Conservation (phyloP, 2,329 filamentous ascomycete species). For the Trichoderma gracile region DNA sequence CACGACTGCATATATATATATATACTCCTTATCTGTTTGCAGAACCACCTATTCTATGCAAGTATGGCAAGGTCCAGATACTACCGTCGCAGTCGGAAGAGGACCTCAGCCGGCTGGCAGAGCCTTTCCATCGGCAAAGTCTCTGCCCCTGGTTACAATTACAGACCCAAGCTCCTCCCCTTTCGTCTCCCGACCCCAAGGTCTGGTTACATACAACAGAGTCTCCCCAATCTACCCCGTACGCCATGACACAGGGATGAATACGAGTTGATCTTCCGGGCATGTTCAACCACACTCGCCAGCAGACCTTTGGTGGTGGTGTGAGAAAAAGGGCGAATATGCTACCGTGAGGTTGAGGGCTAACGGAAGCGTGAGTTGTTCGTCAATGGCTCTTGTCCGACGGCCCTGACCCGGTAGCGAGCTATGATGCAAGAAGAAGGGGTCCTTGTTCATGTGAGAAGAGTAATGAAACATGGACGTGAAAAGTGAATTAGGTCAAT, state of each 20-base stretch:
- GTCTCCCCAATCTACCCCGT: background rate
- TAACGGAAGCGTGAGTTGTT: background rate
- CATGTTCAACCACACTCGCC: conserved; percentile 19
- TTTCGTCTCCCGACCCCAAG: background rate
- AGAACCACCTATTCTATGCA: background rate
- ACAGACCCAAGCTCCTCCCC: background rate
- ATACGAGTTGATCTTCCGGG: conserved; percentile 20
- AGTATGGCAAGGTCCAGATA: background rate
- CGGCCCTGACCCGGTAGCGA: conserved; percentile 8
- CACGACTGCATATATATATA: background rate
- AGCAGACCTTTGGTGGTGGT: background rate
- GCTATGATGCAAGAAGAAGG: background rate
- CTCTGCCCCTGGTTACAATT: conserved; percentile 1
- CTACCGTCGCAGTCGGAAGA: background rate
- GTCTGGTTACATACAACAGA: conserved; percentile 7
- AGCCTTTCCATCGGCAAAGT: background rate
- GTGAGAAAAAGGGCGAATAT: background rate
- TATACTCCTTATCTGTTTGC: background rate
- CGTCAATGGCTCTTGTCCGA: conserved; percentile 2
- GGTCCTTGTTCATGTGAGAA: background rate
- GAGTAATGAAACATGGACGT: background rate
- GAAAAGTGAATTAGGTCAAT: background rate
- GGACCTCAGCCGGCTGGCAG: background rate
- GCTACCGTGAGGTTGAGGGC: no score
- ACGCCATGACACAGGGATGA: conserved; percentile 1